These are phyloP conservation scores for Botrytis fabae DNA, from an alignment of 2,329 filamentous ascomycete species.

Conservation along the genomic window DNA sequence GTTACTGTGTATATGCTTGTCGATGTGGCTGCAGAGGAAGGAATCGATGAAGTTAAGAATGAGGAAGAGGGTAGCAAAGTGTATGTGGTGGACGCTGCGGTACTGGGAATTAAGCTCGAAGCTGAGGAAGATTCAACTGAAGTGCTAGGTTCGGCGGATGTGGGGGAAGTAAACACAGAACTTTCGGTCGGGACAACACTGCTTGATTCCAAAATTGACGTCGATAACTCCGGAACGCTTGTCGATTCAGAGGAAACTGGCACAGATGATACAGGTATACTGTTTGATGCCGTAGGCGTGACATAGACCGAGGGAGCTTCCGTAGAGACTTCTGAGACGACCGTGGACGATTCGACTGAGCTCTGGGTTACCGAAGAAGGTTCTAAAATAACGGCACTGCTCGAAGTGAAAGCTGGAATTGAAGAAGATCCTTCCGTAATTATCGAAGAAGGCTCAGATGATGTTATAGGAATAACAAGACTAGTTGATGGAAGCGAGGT, in stretches of 20 bases:
- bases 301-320: background rate
- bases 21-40: background rate
- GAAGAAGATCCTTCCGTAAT: background rate
- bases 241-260: background rate
- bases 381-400: background rate
- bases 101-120: conserved; percentile 5
- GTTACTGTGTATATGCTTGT: conserved; percentile 3
- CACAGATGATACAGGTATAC: background rate
- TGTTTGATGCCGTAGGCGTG: background rate
- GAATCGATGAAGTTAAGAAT: background rate
- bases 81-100: conserved; percentile 10
- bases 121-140: background rate
- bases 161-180: background rate
- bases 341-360: background rate
- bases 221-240: background rate
- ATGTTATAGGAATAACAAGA: background rate
- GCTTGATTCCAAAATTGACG: background rate
- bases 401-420: background rate
- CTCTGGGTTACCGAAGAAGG: background rate
- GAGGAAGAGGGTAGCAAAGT: background rate
- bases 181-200: background rate
- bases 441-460: background rate
- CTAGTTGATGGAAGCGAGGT: background rate
- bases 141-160: background rate
- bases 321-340: background rate